Base-by-base conservation (phyloP, 305 asterid species). In the Fraxinus sp. region DNA sequence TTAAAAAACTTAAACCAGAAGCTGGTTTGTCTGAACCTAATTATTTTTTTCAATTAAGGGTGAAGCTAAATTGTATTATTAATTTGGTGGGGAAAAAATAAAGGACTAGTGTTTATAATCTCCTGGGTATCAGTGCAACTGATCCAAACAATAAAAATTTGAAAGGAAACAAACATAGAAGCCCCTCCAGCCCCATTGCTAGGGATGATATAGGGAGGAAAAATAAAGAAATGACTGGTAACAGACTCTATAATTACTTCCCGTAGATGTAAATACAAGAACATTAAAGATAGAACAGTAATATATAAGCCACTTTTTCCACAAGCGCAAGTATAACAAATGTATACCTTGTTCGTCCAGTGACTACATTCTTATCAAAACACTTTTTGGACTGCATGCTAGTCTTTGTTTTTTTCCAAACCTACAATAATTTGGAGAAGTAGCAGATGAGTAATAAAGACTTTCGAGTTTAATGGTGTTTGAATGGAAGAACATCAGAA, bases 291-390 rank as follows among this genome's bases (percentile, higher is more conserved):
- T 22, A 77, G 59, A 30, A 66, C 43, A 77, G 46, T 32, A 32
- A 30, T 41, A 78, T 20, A 76, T 30, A 74, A 64, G 59, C 78
- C 36, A 68, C 20, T 43, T 37, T 41, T 13, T 33, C 80, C 49
- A 83, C 86, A 84, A 74, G 57, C 13, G 7, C 37, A 79, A 41
- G 79, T 28, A 80, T 68, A 75, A 85, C 66, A 83, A 24, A 28
- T 28, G 82, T 55, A 79, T 80, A 95, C 99, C 99, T 95, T 88
- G 97, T 92, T 78, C 98, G 96, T 77, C 91, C 90, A 84, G 91
- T 86, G 75, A 90, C 90, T 87, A 90, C 88, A 87, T 77, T 86
- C 85, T 87, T 87, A 81, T 81, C 86, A 87, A 66, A 87, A 83
- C 89, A 83, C 24, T 72, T 81, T 83, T 82, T 85, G 78, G 90